Base-by-base conservation (phyloP, 31 red algal genomes). In the Bonnemaisonia californica region DNA sequence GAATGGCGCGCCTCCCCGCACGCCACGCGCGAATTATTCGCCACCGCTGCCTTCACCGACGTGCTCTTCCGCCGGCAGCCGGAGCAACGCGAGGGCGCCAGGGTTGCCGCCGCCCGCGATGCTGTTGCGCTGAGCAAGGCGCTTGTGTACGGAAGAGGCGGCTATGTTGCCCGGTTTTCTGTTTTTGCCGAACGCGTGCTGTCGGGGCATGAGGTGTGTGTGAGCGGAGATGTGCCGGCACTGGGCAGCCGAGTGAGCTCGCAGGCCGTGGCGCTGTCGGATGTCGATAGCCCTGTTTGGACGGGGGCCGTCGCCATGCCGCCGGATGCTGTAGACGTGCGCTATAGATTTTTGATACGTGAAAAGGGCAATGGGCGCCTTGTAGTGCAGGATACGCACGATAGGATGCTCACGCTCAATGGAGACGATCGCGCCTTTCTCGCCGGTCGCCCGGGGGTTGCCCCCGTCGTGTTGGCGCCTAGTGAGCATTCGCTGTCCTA, bases 41-140 rank as follows among this genome's bases (percentile, higher is more conserved):
- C 37, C 9, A 85, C 82, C 41, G 40, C 81, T 21, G 94, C 90
- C 1, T 93, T 97, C 82, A 84, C 67, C 54, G 80, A 93, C 65
- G 89, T 97, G 8, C 48, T 97, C 18, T 93, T 93, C 33, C 76
- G 94, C 19, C 82, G 89, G 2, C 45, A 7, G 45, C 27, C 37
- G 2, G 41, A 84, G 35, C 2, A 23, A 11, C 65, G 18, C 24
- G 37, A n/a, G 18, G 37, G 58, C 23, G 36, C 42, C 26, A 37
- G 24, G 48, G 22, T 27, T n/a, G 22, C 54, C 22, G 68, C 51
- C 1, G 47, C 55, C 3, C 29, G 3, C 26, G 41, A 65, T 28
- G 63, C 31, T 34, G 30, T 55, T 35, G 42, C 77, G 19, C 29
- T 84, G 1, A 33, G 54, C 3, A 57, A 75, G 2, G 83, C 72